A percentile compares a stretch with the other conserved stretches of the same genome.
phyloP scores from a whole-genome alignment of 108 stramenopile genomes.

The Fragilariopsis cylindrus region DNA sequence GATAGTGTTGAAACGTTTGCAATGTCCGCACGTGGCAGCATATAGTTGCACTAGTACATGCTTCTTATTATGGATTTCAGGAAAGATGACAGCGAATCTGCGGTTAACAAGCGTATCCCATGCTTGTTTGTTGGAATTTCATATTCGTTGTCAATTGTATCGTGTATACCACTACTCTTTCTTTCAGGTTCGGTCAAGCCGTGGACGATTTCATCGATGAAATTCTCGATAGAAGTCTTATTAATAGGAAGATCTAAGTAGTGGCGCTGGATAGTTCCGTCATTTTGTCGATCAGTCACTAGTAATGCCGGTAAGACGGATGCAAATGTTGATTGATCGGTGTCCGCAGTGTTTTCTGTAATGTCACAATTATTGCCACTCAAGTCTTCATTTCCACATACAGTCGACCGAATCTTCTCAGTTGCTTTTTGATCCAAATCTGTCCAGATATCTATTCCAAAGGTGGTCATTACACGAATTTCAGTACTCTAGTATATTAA shows the following conservation, averaged over 20 bases:
- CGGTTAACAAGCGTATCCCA: slow-evolving; percentile 45
- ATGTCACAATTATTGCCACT: not conserved
- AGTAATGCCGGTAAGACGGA: slow-evolving; percentile 50
- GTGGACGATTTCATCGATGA: slow-evolving; percentile 44
- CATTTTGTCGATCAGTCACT: slow-evolving; percentile 50
- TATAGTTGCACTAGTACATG: slow-evolving; percentile 62
- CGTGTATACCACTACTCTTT: not conserved
- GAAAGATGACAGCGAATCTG: slow-evolving; percentile 38
- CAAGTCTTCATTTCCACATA: slow-evolving; percentile 11
- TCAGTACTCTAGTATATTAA: slow-evolving; percentile 34
- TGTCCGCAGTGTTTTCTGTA: not conserved
- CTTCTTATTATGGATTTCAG: slow-evolving; percentile 12
- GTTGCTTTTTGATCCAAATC: slow-evolving; percentile 42
- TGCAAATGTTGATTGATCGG: slow-evolving; percentile 5
- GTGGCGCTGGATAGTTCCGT: slow-evolving; percentile 23
- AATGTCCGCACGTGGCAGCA: slow-evolving; percentile 74
- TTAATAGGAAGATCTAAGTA: slow-evolving; percentile 42
- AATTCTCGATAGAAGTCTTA: slow-evolving; percentile 24
- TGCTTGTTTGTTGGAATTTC: slow-evolving; percentile 8
- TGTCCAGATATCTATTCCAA: slow-evolving; percentile 79
- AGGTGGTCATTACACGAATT: slow-evolving; percentile 58
- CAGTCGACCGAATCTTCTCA: slow-evolving; percentile 2
- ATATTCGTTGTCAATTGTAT: not conserved
- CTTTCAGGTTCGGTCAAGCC: slow-evolving; percentile 23
- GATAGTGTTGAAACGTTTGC: slow-evolving; percentile 68